Conservation (phyloP, 345 rosid genomes). For the Viola odorata region DNA sequence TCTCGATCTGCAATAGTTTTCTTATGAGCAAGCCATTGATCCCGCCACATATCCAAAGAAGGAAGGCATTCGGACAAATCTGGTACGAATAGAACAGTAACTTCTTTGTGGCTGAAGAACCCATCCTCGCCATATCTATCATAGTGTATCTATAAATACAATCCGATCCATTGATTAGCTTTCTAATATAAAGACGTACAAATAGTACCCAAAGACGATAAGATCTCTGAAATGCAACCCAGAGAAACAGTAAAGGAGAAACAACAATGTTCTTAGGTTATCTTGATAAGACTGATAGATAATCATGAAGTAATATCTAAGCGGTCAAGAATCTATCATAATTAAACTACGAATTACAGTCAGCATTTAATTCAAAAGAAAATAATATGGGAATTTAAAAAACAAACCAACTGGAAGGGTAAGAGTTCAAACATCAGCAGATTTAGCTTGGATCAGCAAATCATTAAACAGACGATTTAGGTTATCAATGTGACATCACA, state of each 20-base stretch:
- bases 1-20: conserved; percentile 66
- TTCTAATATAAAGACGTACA: conserved; percentile 4
- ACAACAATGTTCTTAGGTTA: not conserved
- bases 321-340: no score
- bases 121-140: conserved; percentile 88
- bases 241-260: not conserved
- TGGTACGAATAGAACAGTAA: conserved; percentile 85
- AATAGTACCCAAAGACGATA: not conserved
- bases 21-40: conserved; percentile 78
- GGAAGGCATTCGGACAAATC: conserved; percentile 90
- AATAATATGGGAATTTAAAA: no score
- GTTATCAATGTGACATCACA: no score
- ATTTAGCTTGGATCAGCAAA: no score
- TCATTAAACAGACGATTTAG: no score
- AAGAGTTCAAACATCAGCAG: no score
- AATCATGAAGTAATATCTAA: no score
- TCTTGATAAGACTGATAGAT: no score
- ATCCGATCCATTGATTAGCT: conserved; percentile 8
- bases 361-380: no score
- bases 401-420: no score
- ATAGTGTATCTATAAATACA: conserved; percentile 73
- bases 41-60: conserved; percentile 66
- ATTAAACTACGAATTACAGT: no score
- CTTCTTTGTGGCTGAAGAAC: conserved; percentile 75
- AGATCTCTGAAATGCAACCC: not conserved